These are phyloP conservation scores for Rhododendron griersonianum DNA, from an alignment of 148 eudicot genomes.

Conservation along the genomic window DNA sequence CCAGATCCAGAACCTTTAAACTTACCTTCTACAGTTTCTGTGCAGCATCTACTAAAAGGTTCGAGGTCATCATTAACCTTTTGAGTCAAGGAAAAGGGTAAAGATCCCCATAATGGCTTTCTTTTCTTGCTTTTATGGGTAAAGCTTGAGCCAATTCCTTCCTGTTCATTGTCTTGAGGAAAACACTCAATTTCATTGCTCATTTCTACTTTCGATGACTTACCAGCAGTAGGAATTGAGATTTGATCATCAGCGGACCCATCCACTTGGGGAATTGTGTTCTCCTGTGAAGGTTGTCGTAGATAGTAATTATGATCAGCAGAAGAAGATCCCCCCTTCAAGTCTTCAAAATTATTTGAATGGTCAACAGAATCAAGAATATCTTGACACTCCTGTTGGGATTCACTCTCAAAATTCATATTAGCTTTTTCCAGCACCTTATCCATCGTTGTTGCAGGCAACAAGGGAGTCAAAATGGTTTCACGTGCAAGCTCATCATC, in stretches of 20 bases:
- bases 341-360: constrained; percentile 26
- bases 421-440: constrained; percentile 53
- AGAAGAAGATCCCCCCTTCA: constrained; percentile 26
- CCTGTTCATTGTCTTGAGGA: constrained; percentile 16
- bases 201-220: constrained; percentile 21
- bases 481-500: constrained; percentile 80
- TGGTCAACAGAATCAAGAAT: constrained; percentile 84
- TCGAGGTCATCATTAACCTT: constrained; percentile 21
- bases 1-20: constrained; percentile 18
- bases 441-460: constrained; percentile 61
- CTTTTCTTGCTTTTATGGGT: constrained; percentile 34
- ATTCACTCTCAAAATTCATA: constrained; percentile 66
- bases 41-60: constrained; percentile 14
- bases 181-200: constrained; percentile 23
- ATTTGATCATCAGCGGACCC: constrained; percentile 59
- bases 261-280: constrained; percentile 64
- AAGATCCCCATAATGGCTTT: constrained; percentile 50
- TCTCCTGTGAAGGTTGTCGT: constrained; percentile 17
- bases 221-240: constrained; percentile 18
- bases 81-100: constrained; percentile 47
- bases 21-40: constrained; percentile 15
- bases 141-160: constrained; percentile 25
- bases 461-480: constrained; percentile 65
- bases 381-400: constrained; percentile 94
- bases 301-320: constrained; percentile 1